phyloP scores from a whole-genome alignment of 2,329 filamentous ascomycete species.

The Orbilia brochopaga region DNA sequence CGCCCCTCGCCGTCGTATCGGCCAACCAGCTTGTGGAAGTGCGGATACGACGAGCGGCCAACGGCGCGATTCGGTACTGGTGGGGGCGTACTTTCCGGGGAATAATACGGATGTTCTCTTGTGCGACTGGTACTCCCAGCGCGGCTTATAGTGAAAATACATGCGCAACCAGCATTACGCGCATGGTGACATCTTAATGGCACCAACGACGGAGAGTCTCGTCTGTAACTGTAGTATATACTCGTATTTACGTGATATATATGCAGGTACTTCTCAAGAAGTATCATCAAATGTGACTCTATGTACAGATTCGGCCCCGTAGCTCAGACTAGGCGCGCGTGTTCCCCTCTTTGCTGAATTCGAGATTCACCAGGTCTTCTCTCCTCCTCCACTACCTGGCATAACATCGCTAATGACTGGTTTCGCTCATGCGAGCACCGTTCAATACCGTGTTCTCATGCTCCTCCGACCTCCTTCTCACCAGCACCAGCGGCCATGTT shows the following conservation, averaged over 20 bases:
- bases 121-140: too few species aligned
- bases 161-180: too few species aligned
- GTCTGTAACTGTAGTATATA: too few species aligned
- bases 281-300: too few species aligned
- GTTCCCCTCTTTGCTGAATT: too few species aligned
- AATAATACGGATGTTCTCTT: too few species aligned
- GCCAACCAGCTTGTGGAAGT: conserved; percentile 39
- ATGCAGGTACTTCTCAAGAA: too few species aligned
- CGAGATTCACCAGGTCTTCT: not conserved
- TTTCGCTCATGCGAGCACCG: not conserved
- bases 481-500: not conserved
- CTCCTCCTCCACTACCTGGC: not conserved
- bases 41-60: conserved; percentile 25
- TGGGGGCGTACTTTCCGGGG: not conserved
- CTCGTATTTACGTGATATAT: too few species aligned
- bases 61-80: not conserved
- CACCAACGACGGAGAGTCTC: too few species aligned
- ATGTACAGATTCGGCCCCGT: too few species aligned
- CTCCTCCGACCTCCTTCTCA: not conserved
- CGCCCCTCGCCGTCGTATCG: conserved; percentile 29
- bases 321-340: too few species aligned
- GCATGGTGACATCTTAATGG: too few species aligned
- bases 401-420: not conserved
- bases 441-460: not conserved
- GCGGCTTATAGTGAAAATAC: not conserved